Evolutionary conservation across 2,329 filamentous ascomycete genomes (phyloP), one percentile per base, ranked within the genome.

Genomic region (Diaporthe vaccinii): DNA sequence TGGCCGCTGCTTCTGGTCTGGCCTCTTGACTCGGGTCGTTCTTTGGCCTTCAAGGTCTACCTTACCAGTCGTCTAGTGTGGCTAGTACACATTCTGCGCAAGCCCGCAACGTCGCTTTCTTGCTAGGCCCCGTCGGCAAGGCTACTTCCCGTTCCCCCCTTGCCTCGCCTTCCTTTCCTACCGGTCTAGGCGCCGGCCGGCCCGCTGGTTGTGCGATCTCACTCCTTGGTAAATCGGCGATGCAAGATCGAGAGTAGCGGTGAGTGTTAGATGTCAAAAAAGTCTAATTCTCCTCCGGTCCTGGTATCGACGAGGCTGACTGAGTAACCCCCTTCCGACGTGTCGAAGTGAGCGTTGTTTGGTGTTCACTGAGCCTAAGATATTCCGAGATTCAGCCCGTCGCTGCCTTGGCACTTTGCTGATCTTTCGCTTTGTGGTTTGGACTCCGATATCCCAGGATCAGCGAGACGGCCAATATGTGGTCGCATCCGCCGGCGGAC

Each of bases 231-330:
- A 53, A 68, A 68, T 68, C 65, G 65, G 65, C 65, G 65, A 68
- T 68, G 46, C 65, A n/a, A 68, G 65, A 68, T 68, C 65, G 25
- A 39, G 65, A 68, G 46, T 53, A 68, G 65, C 65, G 65, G 65
- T 68, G 65, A 39, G 65, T 68, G 46, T 68, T n/a, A 25, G 31
- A 39, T 28, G 62, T 68, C 46, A 15, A 53, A 53, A 68, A 68
- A 68, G 65, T 55, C 34, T 68, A 68, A 68, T 53, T 28, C 28
- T 46, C 14, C 15, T 62, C n/a, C 6, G 1, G 15, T 44, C 14
- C 10, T 17, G 25, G 10, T 5, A 31, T 34, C 2, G 44, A 51
- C 17, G 46, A 68, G 22, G 65, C 65, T 53, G 46, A 51, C 31
- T 12, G 46, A 20, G 46, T 22, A 20, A 9, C 3, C 3, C 31